phyloP scores from a whole-genome alignment of 2,329 filamentous ascomycete genomes.

The Nemania diffusa region DNA sequence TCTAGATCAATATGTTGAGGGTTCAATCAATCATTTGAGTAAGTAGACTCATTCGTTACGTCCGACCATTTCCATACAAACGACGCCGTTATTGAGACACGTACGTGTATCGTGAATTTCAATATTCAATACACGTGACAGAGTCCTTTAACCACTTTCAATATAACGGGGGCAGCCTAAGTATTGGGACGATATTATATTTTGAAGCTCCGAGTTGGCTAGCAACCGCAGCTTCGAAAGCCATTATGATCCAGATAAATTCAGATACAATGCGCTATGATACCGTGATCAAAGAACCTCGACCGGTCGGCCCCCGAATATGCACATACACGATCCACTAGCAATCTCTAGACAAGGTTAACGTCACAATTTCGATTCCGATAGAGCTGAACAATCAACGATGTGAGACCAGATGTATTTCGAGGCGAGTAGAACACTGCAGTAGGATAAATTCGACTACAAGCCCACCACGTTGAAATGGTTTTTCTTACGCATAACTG shows the following conservation, averaged over 20 bases:
- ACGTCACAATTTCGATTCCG: background rate
- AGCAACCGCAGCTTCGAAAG: background rate
- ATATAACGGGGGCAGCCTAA: background rate
- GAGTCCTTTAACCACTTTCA: too few species aligned
- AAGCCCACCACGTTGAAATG: background rate
- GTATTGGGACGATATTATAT: background rate
- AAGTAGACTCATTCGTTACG: too few species aligned
- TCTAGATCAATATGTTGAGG: too few species aligned
- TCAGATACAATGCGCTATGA: background rate
- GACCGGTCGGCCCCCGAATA: too few species aligned
- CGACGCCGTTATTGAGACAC: too few species aligned
- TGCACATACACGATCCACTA: too few species aligned
- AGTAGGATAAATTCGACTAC: conserved; percentile 14
- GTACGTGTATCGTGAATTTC: too few species aligned
- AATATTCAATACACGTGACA: too few species aligned
- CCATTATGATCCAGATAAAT: background rate
- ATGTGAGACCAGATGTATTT: background rate
- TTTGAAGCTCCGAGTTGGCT: background rate
- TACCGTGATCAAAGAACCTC: background rate
- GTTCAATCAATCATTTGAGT: too few species aligned
- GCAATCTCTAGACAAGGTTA: background rate
- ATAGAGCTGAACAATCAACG: background rate
- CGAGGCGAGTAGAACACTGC: background rate
- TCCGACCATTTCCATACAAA: too few species aligned
- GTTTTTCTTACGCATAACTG: too few species aligned